Percentiles rank a stretch among this genome's conserved stretches.
Evolutionary conservation across 768 basidiomycete species (phyloP).

Genomic region (Tylopilus subfusipes): DNA sequence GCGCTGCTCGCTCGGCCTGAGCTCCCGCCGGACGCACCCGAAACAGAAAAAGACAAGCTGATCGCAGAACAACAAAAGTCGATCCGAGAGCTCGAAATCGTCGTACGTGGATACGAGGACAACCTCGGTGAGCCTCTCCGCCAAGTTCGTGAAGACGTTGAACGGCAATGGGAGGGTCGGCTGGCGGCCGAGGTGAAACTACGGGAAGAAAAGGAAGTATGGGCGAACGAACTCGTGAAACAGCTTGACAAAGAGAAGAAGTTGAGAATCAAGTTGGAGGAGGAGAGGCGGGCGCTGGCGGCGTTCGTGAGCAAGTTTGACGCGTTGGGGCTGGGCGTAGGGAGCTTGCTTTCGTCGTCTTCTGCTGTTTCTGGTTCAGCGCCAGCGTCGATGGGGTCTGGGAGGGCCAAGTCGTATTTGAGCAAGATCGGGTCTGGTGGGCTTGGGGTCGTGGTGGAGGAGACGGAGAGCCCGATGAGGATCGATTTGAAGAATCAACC

Average conservation of each 20-base stretch:
- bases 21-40: conserved; percentile 60
- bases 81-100: conserved; percentile 74
- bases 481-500: conserved; percentile 43
- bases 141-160: conserved; percentile 67
- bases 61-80: conserved; percentile 71
- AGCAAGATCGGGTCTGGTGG: conserved; percentile 27
- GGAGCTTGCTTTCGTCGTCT: conserved; percentile 32
- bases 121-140: conserved; percentile 67
- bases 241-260: conserved; percentile 79
- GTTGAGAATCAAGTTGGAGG: conserved; percentile 65
- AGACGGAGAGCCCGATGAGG: conserved; percentile 51
- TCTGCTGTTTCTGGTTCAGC: conserved; percentile 2
- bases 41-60: conserved; percentile 69
- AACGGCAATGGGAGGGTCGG: conserved; percentile 64
- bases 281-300: conserved; percentile 72
- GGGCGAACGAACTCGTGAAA: conserved; percentile 71
- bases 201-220: conserved; percentile 66
- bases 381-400: conserved; percentile 17
- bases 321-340: conserved; percentile 53
- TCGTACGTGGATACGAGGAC: conserved; percentile 67
- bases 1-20: conserved; percentile 70
- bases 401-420: conserved; percentile 51
- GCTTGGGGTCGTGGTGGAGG: conserved; percentile 29
- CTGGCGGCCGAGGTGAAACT: conserved; percentile 55
- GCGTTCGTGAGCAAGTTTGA: conserved; percentile 84